A percentile compares a stretch with the other conserved stretches of the same genome.
Evolutionary conservation across 352 stramenopile genomes (phyloP).

Genomic region (Aphanomyces astaci): DNA sequence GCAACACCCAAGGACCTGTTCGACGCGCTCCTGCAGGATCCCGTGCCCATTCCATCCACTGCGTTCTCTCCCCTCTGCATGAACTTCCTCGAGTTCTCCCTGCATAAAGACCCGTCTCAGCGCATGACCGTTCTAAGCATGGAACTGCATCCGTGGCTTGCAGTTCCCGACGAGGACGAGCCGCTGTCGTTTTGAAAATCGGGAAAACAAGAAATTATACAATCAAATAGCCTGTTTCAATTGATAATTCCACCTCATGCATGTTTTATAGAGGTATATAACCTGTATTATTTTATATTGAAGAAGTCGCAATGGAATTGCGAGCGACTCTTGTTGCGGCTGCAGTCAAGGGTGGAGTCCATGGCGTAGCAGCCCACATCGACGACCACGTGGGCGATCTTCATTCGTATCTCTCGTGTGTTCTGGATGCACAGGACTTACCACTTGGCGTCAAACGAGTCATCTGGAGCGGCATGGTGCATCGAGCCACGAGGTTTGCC

Average conservation of each 20-base stretch:
- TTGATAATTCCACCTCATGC: not conserved
- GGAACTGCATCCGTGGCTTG: conserved; percentile 57
- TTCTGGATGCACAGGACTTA: not conserved
- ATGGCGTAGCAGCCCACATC: not conserved
- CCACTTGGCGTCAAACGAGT: not conserved
- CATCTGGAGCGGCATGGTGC: not conserved
- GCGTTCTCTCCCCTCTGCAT: conserved; percentile 29
- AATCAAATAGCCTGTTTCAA: not conserved
- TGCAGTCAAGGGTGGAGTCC: not conserved
- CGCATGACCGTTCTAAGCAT: conserved; percentile 47
- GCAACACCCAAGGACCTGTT: conserved; percentile 69
- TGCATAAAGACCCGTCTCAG: conserved; percentile 42
- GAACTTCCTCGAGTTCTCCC: conserved; percentile 43
- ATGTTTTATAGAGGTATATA: not conserved
- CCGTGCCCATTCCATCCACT: conserved; percentile 32
- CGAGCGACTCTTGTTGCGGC: not conserved
- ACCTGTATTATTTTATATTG: not conserved
- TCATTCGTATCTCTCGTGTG: not conserved
- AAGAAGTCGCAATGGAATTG: not conserved
- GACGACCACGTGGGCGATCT: conserved; percentile 3
- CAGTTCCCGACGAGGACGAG: conserved; percentile 37
- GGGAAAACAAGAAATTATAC: not conserved
- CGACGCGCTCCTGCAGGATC: conserved; percentile 56
- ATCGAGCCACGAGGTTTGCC: not conserved
- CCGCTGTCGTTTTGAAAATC: conserved; percentile 59